phyloP scores from a whole-genome alignment of 2,329 filamentous ascomycete species.

The Beauveria scarabaeidicola region DNA sequence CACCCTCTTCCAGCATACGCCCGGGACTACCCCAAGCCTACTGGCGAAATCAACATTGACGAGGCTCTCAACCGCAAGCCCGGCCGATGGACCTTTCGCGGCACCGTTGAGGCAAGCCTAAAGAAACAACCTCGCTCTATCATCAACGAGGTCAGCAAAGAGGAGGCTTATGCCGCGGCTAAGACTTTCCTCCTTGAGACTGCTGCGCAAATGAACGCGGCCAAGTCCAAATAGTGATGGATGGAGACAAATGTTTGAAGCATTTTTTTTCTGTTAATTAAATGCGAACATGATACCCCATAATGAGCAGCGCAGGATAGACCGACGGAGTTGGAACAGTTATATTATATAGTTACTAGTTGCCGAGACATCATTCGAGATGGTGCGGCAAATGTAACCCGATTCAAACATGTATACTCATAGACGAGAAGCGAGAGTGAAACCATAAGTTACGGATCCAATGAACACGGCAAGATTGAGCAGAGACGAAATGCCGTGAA shows the following conservation, averaged over 20 bases:
- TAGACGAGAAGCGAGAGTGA: slow-evolving; percentile 53
- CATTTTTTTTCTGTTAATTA: not conserved
- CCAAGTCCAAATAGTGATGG: slow-evolving; percentile 19
- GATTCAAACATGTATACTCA: not conserved
- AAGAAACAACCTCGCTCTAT: slow-evolving; percentile 15
- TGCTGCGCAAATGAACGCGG: not conserved
- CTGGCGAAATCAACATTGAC: slow-evolving; percentile 30
- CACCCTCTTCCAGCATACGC: slow-evolving; percentile 27
- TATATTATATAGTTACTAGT: not conserved
- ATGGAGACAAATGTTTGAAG: not conserved
- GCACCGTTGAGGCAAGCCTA: slow-evolving; percentile 24
- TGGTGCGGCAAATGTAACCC: not conserved
- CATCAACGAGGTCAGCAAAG: slow-evolving; percentile 18
- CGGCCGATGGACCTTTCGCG: slow-evolving; percentile 32
- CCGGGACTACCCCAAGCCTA: slow-evolving; percentile 33
- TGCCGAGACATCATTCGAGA: not conserved
- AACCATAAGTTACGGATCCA: slow-evolving; percentile 68
- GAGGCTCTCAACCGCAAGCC: slow-evolving; percentile 36
- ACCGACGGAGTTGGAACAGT: not conserved
- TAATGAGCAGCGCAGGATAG: not conserved
- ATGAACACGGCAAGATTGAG: slow-evolving; percentile 66
- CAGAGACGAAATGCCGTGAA: slow-evolving; percentile 76
- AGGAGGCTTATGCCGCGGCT: slow-evolving; percentile 30
- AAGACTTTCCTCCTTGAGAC: slow-evolving; percentile 39
- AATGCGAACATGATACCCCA: slow-evolving; percentile 2